Evolutionary conservation across 2,329 filamentous ascomycete genomes (phyloP), one percentile per base, ranked within the genome.

Genomic region (Teratosphaeria destructans): DNA sequence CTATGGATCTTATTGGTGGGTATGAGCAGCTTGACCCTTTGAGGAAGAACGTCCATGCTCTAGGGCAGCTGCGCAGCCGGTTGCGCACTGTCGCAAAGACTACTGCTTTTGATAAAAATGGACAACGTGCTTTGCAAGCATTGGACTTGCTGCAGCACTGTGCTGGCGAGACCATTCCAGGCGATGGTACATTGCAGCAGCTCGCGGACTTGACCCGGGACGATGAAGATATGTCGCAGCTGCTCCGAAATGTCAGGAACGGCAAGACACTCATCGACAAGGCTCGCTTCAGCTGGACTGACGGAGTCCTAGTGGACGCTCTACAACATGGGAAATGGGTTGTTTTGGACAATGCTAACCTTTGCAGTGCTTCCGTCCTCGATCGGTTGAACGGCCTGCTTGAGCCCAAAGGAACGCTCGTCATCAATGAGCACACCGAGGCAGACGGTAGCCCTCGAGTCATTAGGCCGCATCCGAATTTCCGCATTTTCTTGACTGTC

Each of bases 1-100:
- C 93, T 0, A 96, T 96, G 85, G 94, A 99, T 74, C 83, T 99
- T 59, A 90, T 99, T 59, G 94, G 94, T 68, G 94, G 94, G 0
- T 99, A 96, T 70, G 94, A 99, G 72, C 94, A 99, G 74, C 86
- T 90, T 19, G 94, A 99, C 71, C 85, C 89, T 26, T 80, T 88
- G 57, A 82, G 93, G 59, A 61, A 66, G 53, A 55, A 39, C 8
- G 37, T 62, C 10, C 60, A 64, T 29, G 61, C 63, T 49, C 54
- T 68, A 8, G 59, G 60, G 12, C 43, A 63, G n/a, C 19, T 61
- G 14, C 52, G 55, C 19, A 34, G 19, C 19, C 37, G 32, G 8
- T 26, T 60, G 12, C 14, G 16, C 34, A 12, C 23, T 29, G n/a
- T 27, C 12, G 39, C 32, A 10, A 60, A 57, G 49, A 39, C 27